phyloP scores from a whole-genome alignment of 2,329 filamentous ascomycete genomes.

The Trichophyton rubrum region DNA sequence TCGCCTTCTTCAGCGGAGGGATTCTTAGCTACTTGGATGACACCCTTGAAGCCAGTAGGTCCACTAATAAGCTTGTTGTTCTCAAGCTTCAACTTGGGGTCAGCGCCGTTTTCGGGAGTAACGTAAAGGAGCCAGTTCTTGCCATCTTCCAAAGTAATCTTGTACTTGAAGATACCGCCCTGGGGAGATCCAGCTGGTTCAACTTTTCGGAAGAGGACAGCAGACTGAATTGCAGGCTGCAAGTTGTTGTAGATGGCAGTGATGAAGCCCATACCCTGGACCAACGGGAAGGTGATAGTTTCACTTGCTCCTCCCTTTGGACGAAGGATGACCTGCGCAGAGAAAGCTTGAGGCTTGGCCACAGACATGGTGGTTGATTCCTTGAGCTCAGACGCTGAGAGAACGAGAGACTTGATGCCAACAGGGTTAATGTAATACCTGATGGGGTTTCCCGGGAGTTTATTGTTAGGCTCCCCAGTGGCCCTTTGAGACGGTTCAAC shows the following conservation, averaged over 20 bases:
- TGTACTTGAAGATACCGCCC: constrained; percentile 61
- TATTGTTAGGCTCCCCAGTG: constrained; percentile 46
- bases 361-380: constrained; percentile 44
- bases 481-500: constrained; percentile 54
- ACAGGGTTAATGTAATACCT: constrained; percentile 70
- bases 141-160: constrained; percentile 57
- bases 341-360: constrained; percentile 44
- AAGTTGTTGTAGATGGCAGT: constrained; percentile 62
- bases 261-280: constrained; percentile 82
- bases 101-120: constrained; percentile 44
- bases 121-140: constrained; percentile 72
- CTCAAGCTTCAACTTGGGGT: constrained; percentile 55
- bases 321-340: constrained; percentile 55
- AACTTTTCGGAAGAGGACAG: constrained; percentile 60
- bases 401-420: constrained; percentile 64
- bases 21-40: constrained; percentile 73
- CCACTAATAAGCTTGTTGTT: constrained; percentile 56
- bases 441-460: constrained; percentile 44
- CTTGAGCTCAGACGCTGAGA: constrained; percentile 66
- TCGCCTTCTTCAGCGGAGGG: constrained; percentile 48
- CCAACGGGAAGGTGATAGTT: constrained; percentile 62
- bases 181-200: constrained; percentile 43
- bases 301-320: constrained; percentile 42
- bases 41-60: constrained; percentile 56
- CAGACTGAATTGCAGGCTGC: constrained; percentile 60